Conservation (phyloP, 2,329 filamentous ascomycete species). For the Microcyclosporella mali region DNA sequence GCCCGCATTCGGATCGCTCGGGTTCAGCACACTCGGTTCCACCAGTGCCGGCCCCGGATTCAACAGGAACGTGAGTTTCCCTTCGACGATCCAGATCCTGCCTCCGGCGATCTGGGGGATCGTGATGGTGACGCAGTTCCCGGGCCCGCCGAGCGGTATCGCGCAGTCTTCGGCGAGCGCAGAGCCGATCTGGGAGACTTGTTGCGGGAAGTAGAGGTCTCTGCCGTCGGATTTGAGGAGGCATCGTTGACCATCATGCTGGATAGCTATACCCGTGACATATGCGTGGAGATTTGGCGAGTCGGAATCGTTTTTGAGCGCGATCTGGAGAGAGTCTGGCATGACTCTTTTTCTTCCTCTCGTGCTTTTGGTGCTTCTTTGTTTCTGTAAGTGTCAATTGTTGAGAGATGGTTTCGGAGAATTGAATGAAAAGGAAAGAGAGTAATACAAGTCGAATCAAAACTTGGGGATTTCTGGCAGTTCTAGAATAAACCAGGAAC, state of each 20-base stretch:
- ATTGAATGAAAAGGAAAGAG: too few relatives aligned
- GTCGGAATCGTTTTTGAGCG: conserved; percentile 31
- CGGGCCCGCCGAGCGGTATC: conserved; percentile 31
- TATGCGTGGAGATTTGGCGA: conserved; percentile 31
- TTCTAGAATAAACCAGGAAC: too few relatives aligned
- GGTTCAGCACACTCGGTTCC: conserved; percentile 33
- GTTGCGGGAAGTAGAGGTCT: conserved; percentile 31
- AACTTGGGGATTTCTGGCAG: too few relatives aligned
- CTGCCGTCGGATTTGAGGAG: conserved; percentile 32
- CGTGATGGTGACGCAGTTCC: conserved; percentile 29
- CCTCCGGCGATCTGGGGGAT: conserved; percentile 34
- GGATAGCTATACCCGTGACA: conserved; percentile 33
- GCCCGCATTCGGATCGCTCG: conserved; percentile 40
- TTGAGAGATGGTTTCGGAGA: too few relatives aligned
- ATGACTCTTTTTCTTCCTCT: conserved; percentile 13
- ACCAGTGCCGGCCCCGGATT: conserved; percentile 34
- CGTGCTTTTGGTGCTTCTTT: neutral
- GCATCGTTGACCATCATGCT: conserved; percentile 28
- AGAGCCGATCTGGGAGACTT: conserved; percentile 28
- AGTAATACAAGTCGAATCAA: too few relatives aligned
- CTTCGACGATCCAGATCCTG: conserved; percentile 33
- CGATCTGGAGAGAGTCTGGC: conserved; percentile 32
- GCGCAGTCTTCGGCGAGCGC: conserved; percentile 33
- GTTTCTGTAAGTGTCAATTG: neutral
- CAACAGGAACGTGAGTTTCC: conserved; percentile 33